Evolutionary conservation across 257 asterid species (phyloP), one percentile per base, ranked within the genome.

Genomic region (Scutellaria barbata): DNA sequence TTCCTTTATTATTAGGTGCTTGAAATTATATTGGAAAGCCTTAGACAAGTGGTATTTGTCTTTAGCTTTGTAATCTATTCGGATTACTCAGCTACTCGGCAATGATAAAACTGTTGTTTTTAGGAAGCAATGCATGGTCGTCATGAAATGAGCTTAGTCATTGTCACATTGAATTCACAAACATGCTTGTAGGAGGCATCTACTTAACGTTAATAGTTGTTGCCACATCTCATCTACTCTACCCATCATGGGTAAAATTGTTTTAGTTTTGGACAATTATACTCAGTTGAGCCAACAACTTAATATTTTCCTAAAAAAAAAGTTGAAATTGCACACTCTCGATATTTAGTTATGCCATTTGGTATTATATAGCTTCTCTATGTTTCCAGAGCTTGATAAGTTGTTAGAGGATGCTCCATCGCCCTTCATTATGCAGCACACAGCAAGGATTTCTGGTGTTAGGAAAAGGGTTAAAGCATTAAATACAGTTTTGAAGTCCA

Each of bases 371-470:
- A 25, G 30, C 45, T 59, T 57, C 11, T 52, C 41, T 69, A 14
- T 74, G 54, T 35, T 53, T 54, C 41, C 89, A 95, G 99, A 95
- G 81, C 99, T 95, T 75, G 98, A 95, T 81, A 89, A 82, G 68
- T 81, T 95, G 81, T 81, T 95, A 69, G 98, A 95, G 71, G 97
- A 89, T 81, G 99, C 98, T 51, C 99, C 98, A 9, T 82, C 91
- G 22, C 95, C 98, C 48, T 95, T 95, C 81, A 85, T 95, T 47
- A 89, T 95, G 98, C 99, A 95, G 83, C 96, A 92, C 13, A 95
- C 96, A 8, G 86, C 90, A 18, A 92, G 93, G 87, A 89, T 95
- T 73, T 91, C 95, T 72, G 85, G 86, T 62, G 98, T 89, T 51
- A 84, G 97, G 83, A 92, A 83, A 81, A 92, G 99, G 76, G 91